phyloP scores from a whole-genome alignment of 768 basidiomycete genomes.

The Agaricus blazei region DNA sequence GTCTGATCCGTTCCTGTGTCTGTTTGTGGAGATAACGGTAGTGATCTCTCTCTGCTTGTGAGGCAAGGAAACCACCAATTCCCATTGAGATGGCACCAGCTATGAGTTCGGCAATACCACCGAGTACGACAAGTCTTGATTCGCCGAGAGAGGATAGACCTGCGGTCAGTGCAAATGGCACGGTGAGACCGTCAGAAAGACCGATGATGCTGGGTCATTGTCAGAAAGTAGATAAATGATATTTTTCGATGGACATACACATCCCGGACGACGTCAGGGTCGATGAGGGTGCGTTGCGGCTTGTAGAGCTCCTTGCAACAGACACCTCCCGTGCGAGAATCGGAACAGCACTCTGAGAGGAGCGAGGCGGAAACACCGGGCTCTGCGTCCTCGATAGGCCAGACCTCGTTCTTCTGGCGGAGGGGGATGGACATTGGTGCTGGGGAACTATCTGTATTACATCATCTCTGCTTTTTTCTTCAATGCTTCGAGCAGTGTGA shows the following conservation, averaged over 20 bases:
- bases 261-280: conserved; percentile 86
- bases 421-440: no score
- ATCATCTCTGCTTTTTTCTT: neutral
- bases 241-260: conserved; percentile 46
- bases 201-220: conserved; percentile 63
- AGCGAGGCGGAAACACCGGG: conserved; percentile 38
- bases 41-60: conserved; percentile 95
- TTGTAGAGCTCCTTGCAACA: conserved; percentile 90
- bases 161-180: conserved; percentile 88
- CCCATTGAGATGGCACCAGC: conserved; percentile 98
- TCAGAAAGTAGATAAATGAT: neutral
- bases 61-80: conserved; percentile 95
- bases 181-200: conserved; percentile 86
- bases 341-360: conserved; percentile 52
- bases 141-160: conserved; percentile 87
- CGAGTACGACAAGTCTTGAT: conserved; percentile 87
- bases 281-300: conserved; percentile 75
- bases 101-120: conserved; percentile 93
- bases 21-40: conserved; percentile 75
- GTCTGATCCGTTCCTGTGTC: conserved; percentile 76
- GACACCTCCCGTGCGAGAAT: conserved; percentile 52
- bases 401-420: conserved; percentile 28
- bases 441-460: no score
- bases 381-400: conserved; percentile 50
- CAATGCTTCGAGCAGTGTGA: conserved; percentile 21